Conservation (phyloP, 306 rosid genomes). For the Vigna hirtella region DNA sequence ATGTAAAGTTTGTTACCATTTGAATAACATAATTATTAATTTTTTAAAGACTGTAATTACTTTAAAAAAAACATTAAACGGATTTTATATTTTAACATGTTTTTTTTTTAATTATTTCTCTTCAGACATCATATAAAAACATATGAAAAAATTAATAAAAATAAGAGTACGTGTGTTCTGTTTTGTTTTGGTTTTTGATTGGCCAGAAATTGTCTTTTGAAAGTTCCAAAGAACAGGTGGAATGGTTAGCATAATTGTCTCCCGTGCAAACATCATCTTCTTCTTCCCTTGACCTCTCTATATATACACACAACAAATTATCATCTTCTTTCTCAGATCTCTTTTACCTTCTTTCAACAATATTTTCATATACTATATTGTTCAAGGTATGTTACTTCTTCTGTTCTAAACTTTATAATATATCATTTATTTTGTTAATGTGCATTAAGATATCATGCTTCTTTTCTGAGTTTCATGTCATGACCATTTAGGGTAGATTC, state of each 20-base stretch:
- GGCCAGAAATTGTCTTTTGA: conserved; percentile 25
- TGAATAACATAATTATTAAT: too few species aligned
- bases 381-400: conserved; percentile 48
- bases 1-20: too few species aligned
- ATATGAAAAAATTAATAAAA: not conserved
- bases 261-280: conserved; percentile 3
- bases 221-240: conserved; percentile 48
- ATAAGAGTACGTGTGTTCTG: not conserved
- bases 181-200: not conserved
- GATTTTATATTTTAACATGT: not conserved
- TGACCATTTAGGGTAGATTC: conserved; percentile 17
- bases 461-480: conserved; percentile 18
- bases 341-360: not conserved
- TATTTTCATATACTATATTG: not conserved
- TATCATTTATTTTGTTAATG: not conserved
- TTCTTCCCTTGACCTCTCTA: not conserved
- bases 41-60: too few species aligned
- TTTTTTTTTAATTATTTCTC: not conserved
- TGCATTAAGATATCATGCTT: conserved; percentile 21
- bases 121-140: not conserved
- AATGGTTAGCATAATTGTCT: conserved; percentile 54
- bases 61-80: not conserved
- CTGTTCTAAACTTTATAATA: conserved; percentile 12
- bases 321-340: conserved; percentile 12
- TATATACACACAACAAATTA: conserved; percentile 33